These are phyloP conservation scores for Magnusiomyces clavatus DNA, from an alignment of 1,139 yeast genomes.

Conservation along the genomic window DNA sequence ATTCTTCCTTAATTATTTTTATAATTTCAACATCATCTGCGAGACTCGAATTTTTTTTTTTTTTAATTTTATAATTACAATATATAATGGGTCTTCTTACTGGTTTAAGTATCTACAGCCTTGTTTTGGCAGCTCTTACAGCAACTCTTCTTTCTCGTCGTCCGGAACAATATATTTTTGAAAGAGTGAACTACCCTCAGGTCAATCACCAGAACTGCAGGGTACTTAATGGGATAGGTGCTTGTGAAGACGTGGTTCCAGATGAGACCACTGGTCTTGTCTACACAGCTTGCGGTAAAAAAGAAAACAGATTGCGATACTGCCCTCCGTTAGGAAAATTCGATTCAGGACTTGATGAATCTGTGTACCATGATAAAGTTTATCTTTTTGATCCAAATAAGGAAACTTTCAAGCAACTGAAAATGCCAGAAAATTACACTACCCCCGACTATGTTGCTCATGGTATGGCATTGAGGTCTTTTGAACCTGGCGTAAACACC, in stretches of 20 bases:
- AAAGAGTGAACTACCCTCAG: too few relatives aligned
- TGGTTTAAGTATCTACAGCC: too few relatives aligned
- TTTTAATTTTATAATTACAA: too few relatives aligned
- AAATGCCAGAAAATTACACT: slow-evolving; percentile 6
- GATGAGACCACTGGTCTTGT: slow-evolving; percentile 7
- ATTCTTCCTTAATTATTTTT: too few relatives aligned
- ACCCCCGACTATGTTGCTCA: slow-evolving; percentile 16
- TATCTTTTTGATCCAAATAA: slow-evolving; percentile 8
- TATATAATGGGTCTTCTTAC: too few relatives aligned
- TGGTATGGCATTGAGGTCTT: slow-evolving; percentile 13
- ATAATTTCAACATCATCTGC: too few relatives aligned
- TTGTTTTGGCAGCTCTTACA: too few relatives aligned
- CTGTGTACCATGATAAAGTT: slow-evolving; percentile 11
- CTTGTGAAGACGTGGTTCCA: slow-evolving; percentile 10
- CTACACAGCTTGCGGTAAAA: slow-evolving; percentile 5
- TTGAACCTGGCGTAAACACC: slow-evolving; percentile 8
- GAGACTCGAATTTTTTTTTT: too few relatives aligned
- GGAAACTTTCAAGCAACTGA: slow-evolving; percentile 3
- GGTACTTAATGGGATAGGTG: not conserved
- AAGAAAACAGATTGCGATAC: not conserved
- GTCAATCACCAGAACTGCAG: not conserved
- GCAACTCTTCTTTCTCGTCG: too few relatives aligned
- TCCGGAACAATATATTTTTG: too few relatives aligned
- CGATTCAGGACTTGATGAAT: not conserved
- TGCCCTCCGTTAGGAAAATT: slow-evolving; percentile 3